Evolutionary conservation across 495 filamentous ascomycete species (phyloP).

Genomic region (Apiosordaria backusii): DNA sequence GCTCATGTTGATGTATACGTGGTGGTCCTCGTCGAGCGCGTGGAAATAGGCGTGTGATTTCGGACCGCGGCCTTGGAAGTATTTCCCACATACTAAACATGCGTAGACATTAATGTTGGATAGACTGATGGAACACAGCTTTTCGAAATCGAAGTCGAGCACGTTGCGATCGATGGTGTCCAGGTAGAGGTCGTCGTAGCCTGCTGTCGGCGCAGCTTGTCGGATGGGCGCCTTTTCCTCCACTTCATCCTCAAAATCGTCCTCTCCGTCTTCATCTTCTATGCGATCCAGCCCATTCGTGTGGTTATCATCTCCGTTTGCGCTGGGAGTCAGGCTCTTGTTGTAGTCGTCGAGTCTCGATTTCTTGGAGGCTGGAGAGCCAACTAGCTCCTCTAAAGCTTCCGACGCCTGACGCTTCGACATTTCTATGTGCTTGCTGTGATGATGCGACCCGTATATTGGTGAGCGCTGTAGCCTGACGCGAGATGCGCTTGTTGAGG

Average conservation of each 20-base stretch:
- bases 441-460: neutral
- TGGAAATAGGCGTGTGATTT: conserved; percentile 98
- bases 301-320: conserved; percentile 16
- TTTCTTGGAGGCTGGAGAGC: conserved; percentile 75
- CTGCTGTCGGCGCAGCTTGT: conserved; percentile 75
- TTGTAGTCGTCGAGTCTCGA: conserved; percentile 59
- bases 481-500: neutral
- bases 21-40: conserved; percentile 88
- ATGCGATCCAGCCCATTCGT: neutral
- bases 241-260: conserved; percentile 30
- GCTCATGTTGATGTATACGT: conserved; percentile 96
- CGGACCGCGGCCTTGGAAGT: conserved; percentile 90
- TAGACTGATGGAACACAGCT: conserved; percentile 90
- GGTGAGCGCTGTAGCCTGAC: neutral
- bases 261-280: conserved; percentile 17
- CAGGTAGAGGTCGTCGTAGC: conserved; percentile 93
- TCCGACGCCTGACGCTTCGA: conserved; percentile 72
- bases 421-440: conserved; percentile 12
- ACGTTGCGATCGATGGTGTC: conserved; percentile 90
- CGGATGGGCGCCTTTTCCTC: conserved; percentile 52
- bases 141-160: conserved; percentile 96
- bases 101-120: conserved; percentile 99
- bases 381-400: conserved; percentile 62
- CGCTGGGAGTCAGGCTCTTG: conserved; percentile 35
- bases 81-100: conserved; percentile 95